These are phyloP conservation scores for Rhododendron kiyosumense DNA, from an alignment of 148 eudicot genomes.

Conservation along the genomic window DNA sequence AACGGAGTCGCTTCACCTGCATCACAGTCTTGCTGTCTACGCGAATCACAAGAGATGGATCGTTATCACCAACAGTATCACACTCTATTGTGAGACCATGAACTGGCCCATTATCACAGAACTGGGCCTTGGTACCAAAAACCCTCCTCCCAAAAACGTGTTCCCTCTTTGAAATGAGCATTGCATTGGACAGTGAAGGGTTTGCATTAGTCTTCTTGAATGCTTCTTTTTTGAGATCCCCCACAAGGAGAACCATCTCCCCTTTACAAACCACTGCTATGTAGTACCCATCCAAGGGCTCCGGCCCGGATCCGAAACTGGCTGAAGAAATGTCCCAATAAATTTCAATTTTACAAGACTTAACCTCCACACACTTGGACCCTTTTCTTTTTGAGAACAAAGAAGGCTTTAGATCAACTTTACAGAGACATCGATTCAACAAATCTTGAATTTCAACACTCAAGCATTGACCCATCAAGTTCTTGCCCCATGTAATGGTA, in stretches of 20 bases:
- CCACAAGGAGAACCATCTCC: slow-evolving; percentile 35
- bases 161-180: slow-evolving; percentile 37
- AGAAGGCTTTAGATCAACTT: slow-evolving; percentile 43
- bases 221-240: slow-evolving; percentile 50
- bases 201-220: slow-evolving; percentile 30
- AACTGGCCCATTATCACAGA: slow-evolving; percentile 33
- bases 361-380: slow-evolving; percentile 30
- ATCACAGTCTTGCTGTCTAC: slow-evolving; percentile 32
- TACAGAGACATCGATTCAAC: slow-evolving; percentile 30
- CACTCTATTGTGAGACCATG: slow-evolving; percentile 43
- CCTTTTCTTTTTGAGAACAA: slow-evolving; percentile 49
- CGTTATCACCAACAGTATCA: slow-evolving; percentile 19
- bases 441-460: slow-evolving; percentile 35
- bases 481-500: slow-evolving; percentile 37
- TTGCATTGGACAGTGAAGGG: slow-evolving; percentile 21
- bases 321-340: slow-evolving; percentile 47
- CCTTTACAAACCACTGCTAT: slow-evolving; percentile 33
- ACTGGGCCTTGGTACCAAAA: slow-evolving; percentile 34
- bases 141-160: slow-evolving; percentile 47
- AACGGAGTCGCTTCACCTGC: slow-evolving; percentile 38
- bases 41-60: slow-evolving; percentile 34
- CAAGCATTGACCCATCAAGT: slow-evolving; percentile 45
- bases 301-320: slow-evolving; percentile 45
- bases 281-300: slow-evolving; percentile 41
- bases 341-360: slow-evolving; percentile 30